Percentiles rank a stretch among this genome's conserved stretches.
Evolutionary conservation across 2,329 filamentous ascomycete species (phyloP).

Genomic region (Sclerotinia sclerotiorum): DNA sequence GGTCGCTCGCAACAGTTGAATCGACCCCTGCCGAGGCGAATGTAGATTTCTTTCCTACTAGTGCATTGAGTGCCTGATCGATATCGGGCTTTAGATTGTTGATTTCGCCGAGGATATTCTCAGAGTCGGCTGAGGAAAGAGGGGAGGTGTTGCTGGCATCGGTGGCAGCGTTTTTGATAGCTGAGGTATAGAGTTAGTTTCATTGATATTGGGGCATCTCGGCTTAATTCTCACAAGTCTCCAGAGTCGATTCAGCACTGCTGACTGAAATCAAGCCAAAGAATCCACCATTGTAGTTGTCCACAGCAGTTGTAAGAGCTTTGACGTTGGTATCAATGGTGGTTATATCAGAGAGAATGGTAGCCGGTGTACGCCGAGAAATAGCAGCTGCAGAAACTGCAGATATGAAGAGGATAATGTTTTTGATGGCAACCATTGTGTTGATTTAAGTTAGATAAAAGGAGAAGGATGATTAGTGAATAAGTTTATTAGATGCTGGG

Average conservation of each 20-base stretch:
- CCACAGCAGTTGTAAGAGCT: slow-evolving; percentile 48
- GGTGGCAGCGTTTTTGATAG: slow-evolving; percentile 12
- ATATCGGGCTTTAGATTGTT: slow-evolving; percentile 22
- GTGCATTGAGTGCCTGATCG: slow-evolving; percentile 20
- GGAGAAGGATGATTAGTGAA: background rate
- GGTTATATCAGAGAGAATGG: slow-evolving; percentile 31
- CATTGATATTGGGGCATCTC: background rate
- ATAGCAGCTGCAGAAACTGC: slow-evolving; percentile 26
- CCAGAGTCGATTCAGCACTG: slow-evolving; percentile 23
- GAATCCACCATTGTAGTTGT: slow-evolving; percentile 39
- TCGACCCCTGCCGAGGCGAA: slow-evolving; percentile 24
- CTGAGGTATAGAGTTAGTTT: background rate
- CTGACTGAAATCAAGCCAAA: slow-evolving; percentile 20
- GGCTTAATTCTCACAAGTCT: slow-evolving; percentile 8
- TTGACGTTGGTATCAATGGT: slow-evolving; percentile 48
- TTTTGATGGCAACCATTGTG: slow-evolving; percentile 30
- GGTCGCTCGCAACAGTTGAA: slow-evolving; percentile 17
- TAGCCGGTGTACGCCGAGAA: slow-evolving; percentile 22
- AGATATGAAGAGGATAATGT: slow-evolving; percentile 25
- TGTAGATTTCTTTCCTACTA: slow-evolving; percentile 26
- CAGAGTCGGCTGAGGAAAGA: slow-evolving; percentile 25
- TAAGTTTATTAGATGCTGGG: background rate
- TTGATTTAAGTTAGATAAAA: background rate
- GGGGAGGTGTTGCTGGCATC: slow-evolving; percentile 24
- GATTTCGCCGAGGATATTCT: slow-evolving; percentile 19